Base-by-base conservation (phyloP, 192 early-diverging fungal genomes). In the Coemansia guatemalensis region DNA sequence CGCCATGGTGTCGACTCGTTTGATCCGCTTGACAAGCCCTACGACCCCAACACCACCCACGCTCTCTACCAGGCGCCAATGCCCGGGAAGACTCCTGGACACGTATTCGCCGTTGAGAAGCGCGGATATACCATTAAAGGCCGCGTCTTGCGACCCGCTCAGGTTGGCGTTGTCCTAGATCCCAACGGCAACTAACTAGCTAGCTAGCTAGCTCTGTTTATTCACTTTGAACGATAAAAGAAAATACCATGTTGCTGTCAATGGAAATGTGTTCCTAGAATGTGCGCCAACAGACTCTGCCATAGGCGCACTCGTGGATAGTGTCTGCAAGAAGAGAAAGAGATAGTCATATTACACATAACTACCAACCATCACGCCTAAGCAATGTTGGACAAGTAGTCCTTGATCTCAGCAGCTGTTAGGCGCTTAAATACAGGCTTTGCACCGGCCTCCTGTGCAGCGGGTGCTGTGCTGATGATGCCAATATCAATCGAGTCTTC, bases 401-500 rank as follows among this genome's bases (percentile, higher is more conserved):
- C 97, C 81, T 91, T 92, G 75, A 99, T 90, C 78, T 99, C 96
- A 39, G 75, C 73, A 33, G 88, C 82, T 4, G 79, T 71, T 62
- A 99, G 80, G 69, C 90, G 89, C 83, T 89, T 90, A 84, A 99
- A 99, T 30, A 82, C 71, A 48, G 88, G 87, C 56, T 82, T 80
- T 24, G 86, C 71, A 60, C 83, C 84, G 47, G 87, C 85, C 33
- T 87, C 85, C 60, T 72, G 68, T 3, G 66, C 56, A 11, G 53
- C 64, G 0, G 68, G 64, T 39, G 78, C 56, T 9, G 71, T 75
- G 60, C 79, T 83, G 54, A 90, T 88, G 56, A 99, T 88, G 24
- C 97, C 97, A 78, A 99, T 94, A 57, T 99, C 97, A 44, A 99
- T 87, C 20, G 92, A 90, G 58, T 89, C 87, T 73, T 96, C 95